Evolutionary conservation across 768 basidiomycete genomes (phyloP).

Genomic region (Tylopilus cervinicoccineus): DNA sequence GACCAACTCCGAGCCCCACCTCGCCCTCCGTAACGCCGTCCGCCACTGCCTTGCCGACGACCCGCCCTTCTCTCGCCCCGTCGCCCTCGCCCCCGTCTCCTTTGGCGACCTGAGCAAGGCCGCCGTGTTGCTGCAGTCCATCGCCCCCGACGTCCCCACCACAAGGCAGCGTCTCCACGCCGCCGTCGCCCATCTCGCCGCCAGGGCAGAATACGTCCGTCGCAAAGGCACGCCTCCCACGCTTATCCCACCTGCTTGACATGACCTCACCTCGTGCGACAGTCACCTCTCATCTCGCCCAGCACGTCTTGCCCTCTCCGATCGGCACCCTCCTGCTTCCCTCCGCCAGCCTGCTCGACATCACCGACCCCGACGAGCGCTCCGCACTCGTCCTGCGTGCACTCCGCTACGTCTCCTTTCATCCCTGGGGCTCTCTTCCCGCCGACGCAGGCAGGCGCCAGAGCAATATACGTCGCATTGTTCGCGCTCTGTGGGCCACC

Average conservation of each 20-base stretch:
- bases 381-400: slow-evolving; percentile 48
- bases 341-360: slow-evolving; percentile 27
- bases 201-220: slow-evolving; percentile 39
- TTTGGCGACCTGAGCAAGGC: slow-evolving; percentile 33
- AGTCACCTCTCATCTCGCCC: slow-evolving; percentile 43
- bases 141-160: slow-evolving; percentile 32
- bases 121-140: slow-evolving; percentile 25
- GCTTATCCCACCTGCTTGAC: neutral
- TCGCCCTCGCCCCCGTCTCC: slow-evolving; percentile 31
- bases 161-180: slow-evolving; percentile 36
- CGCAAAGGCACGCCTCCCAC: slow-evolving; percentile 36
- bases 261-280: slow-evolving; percentile 10
- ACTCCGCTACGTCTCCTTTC: slow-evolving; percentile 66
- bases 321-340: slow-evolving; percentile 49
- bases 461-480: slow-evolving; percentile 44
- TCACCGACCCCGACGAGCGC: slow-evolving; percentile 35
- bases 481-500: slow-evolving; percentile 43
- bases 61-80: slow-evolving; percentile 11
- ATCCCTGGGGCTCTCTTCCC: slow-evolving; percentile 70
- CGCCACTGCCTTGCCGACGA: slow-evolving; percentile 40
- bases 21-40: slow-evolving; percentile 72
- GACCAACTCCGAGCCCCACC: slow-evolving; percentile 70
- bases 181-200: slow-evolving; percentile 35
- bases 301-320: slow-evolving; percentile 40
- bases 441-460: slow-evolving; percentile 57